These are phyloP conservation scores for Xylariaceae sp. DNA, from an alignment of 2,329 filamentous ascomycete genomes.

Conservation along the genomic window DNA sequence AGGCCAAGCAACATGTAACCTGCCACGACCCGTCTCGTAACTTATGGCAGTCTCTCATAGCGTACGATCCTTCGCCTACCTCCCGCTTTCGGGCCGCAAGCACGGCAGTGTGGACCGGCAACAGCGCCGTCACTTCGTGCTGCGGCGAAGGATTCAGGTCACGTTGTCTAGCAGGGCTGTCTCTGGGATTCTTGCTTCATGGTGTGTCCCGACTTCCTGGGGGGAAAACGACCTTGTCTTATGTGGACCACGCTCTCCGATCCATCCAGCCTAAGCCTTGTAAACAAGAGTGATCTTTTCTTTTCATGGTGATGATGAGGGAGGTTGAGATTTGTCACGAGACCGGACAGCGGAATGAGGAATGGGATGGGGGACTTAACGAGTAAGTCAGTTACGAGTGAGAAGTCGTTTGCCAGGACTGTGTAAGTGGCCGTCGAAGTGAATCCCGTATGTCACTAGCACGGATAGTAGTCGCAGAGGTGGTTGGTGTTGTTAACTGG, in stretches of 20 bases:
- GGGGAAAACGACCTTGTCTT: not conserved
- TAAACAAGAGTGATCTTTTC: not conserved
- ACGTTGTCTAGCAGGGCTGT: slow-evolving; percentile 3
- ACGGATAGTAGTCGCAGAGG: not conserved
- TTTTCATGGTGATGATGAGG: not conserved
- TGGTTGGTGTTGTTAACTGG: not conserved
- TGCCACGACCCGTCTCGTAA: not conserved
- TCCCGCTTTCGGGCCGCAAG: slow-evolving; percentile 7
- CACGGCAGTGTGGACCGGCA: not conserved
- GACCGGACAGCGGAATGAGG: slow-evolving; percentile 4
- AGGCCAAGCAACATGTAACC: not conserved
- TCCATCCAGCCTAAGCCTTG: not conserved
- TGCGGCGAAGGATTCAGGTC: slow-evolving; percentile 5
- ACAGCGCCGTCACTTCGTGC: not conserved
- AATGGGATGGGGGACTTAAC: slow-evolving; percentile 7
- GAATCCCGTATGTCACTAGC: not conserved
- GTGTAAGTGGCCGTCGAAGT: no score
- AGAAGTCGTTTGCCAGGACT: not conserved
- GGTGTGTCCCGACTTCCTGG: no score
- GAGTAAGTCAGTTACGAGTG: not conserved
- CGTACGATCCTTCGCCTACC: not conserved
- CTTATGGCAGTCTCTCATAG: not conserved
- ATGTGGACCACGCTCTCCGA: slow-evolving; percentile 4
- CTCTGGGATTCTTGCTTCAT: not conserved
- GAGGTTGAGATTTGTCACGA: not conserved